Conservation (phyloP, 2,329 filamentous ascomycete species). For the Cladosporium colombiae region DNA sequence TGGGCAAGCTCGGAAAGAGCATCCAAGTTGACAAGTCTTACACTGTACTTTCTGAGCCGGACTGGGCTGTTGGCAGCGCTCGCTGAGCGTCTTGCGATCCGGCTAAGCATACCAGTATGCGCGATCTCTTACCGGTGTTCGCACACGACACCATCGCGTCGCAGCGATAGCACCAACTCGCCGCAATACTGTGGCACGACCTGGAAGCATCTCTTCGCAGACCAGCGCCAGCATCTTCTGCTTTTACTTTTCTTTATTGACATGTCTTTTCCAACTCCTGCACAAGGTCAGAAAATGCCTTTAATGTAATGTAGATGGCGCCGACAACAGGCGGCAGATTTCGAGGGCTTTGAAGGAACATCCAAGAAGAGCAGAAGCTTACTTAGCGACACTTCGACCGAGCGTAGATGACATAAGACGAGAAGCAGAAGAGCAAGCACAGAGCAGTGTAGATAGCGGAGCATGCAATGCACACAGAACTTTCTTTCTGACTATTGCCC, state of each 20-base stretch:
- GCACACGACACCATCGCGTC: neutral
- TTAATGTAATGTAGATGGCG: constrained; percentile 4
- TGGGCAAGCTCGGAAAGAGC: constrained; percentile 25
- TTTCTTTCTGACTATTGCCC: neutral
- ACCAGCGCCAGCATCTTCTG: neutral
- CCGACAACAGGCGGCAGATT: neutral
- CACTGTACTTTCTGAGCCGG: constrained; percentile 22
- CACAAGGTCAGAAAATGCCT: constrained; percentile 3
- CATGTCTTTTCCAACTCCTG: neutral
- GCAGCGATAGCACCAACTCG: neutral
- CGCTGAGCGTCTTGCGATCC: neutral
- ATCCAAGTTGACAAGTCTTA: constrained; percentile 30
- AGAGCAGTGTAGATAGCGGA: neutral
- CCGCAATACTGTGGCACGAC: neutral
- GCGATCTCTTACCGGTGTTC: neutral
- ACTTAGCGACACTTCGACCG: neutral
- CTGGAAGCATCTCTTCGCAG: neutral
- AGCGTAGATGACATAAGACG: neutral
- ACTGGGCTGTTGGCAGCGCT: constrained; percentile 13
- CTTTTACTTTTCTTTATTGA: neutral
- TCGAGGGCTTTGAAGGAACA: neutral
- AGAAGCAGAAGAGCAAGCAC: neutral
- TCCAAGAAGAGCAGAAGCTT: neutral
- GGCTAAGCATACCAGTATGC: neutral
- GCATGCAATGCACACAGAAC: constrained; percentile 3